Evolutionary conservation across 176 grass and related monocot species (phyloP).

Genomic region (Tuctoria greenei): DNA sequence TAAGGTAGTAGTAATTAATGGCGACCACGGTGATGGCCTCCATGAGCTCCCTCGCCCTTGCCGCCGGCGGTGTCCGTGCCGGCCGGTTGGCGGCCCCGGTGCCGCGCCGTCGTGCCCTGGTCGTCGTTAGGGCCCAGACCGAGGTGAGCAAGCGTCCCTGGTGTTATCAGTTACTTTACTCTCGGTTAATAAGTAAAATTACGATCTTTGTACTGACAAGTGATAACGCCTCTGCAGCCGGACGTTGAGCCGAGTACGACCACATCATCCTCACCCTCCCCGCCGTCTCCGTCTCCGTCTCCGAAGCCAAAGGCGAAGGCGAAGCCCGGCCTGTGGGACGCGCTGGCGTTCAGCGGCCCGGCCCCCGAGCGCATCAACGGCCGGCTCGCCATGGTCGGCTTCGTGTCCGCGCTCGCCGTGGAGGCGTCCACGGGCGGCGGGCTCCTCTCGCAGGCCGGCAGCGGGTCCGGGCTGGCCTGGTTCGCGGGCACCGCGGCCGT

Average conservation of each 20-base stretch:
- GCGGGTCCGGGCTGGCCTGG: slow-evolving; percentile 48
- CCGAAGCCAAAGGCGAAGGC: not conserved
- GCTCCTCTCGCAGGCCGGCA: slow-evolving; percentile 41
- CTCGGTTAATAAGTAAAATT: no score
- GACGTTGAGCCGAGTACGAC: not conserved
- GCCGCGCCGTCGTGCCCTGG: not conserved
- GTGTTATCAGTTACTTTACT: no score
- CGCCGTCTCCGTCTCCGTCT: no score
- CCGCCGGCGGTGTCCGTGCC: not conserved
- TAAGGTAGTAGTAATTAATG: no score
- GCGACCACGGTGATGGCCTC: slow-evolving; percentile 13
- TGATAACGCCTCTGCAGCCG: not conserved
- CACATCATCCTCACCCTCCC: no score
- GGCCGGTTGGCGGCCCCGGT: not conserved
- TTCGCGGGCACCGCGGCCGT: slow-evolving; percentile 39
- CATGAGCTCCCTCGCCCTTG: not conserved
- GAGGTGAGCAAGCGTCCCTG: not conserved
- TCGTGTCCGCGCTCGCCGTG: slow-evolving; percentile 60
- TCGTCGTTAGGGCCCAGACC: not conserved
- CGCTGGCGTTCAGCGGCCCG: slow-evolving; percentile 65
- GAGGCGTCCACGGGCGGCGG: slow-evolving; percentile 50
- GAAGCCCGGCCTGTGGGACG: slow-evolving; percentile 35
- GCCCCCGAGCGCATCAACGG: slow-evolving; percentile 79
- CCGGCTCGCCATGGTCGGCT: slow-evolving; percentile 66
- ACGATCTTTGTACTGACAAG: no score